Base-by-base conservation (phyloP, 495 filamentous ascomycete genomes). In the Tuber aestivum region DNA sequence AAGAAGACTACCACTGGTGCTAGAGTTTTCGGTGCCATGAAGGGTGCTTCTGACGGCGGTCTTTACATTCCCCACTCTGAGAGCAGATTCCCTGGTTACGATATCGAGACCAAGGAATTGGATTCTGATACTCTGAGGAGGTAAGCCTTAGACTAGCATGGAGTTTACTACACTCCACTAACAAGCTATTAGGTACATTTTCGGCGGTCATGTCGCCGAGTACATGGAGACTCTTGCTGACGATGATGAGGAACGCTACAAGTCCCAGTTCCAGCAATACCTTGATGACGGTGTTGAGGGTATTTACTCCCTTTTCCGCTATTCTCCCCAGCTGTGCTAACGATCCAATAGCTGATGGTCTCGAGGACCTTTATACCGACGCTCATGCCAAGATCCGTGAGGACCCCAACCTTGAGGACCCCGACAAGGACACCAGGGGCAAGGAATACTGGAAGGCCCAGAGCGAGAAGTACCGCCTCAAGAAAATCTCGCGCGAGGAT, bases 191-290 rank as follows among this genome's bases (percentile, higher is more conserved):
- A 74, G 72, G 27, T 98, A 99, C 91, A 99, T 99, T 90, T 92
- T 94, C 84, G 96, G 90, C 84, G 94, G 95, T 72, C 95, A 99
- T 90, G 92, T 99, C 79, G 93, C 94, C 77, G 95, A 99, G 90
- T 99, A 98, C 89, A 99, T 99, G 95, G 95, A 99, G 92, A 95
- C 91, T 68, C 92, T 99, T 80, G 96, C 96, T 85, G 95, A 99
- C 85, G 95, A 99, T 85, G 95, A 99, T 85, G 95, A 99, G 92
- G 95, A 99, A 89, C 94, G 95, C 85, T 99, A 93, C 91, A 95
- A 94, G 89, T 90, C 89, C 82, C 95, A 98, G 89, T 99, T 99
- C 92, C 86, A 90, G 85, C 90, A 94, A 86, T 99, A 99, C 89
- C 91, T 97, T 79, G 95, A 98, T 84, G 92, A 97, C 83, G 96